These are phyloP conservation scores for Leccinum pellstonianum DNA, from an alignment of 768 basidiomycete genomes.

Conservation along the genomic window DNA sequence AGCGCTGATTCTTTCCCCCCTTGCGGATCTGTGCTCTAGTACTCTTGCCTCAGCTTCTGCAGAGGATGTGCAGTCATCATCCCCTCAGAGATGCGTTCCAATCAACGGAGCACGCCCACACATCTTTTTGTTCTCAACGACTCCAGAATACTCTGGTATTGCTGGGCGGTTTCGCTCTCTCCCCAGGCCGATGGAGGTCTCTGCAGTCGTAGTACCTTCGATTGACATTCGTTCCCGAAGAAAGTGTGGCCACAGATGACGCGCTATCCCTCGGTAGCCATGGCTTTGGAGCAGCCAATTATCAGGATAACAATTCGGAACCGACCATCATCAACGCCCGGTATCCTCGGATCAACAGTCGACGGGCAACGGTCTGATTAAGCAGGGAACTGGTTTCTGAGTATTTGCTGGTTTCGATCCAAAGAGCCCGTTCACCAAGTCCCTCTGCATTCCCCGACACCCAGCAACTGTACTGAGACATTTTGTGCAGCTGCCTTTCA, in stretches of 20 bases:
- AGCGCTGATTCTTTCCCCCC: too few relatives aligned
- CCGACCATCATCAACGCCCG: slow-evolving; percentile 24
- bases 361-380: slow-evolving; percentile 25
- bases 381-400: slow-evolving; percentile 36
- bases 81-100: too few relatives aligned
- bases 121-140: too few relatives aligned
- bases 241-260: slow-evolving; percentile 35
- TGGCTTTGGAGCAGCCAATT: slow-evolving; percentile 28
- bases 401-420: slow-evolving; percentile 23
- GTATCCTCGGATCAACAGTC: slow-evolving; percentile 14
- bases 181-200: too few relatives aligned
- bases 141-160: too few relatives aligned
- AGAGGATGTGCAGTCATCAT: too few relatives aligned
- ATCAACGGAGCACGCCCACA: too few relatives aligned
- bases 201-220: too few relatives aligned
- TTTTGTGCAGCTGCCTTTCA: slow-evolving; percentile 19
- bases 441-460: slow-evolving; percentile 20
- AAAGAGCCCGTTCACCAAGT: background rate
- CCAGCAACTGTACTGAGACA: slow-evolving; percentile 8
- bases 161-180: too few relatives aligned
- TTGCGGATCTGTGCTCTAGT: too few relatives aligned
- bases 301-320: slow-evolving; percentile 25
- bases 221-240: slow-evolving; percentile 19
- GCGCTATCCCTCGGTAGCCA: slow-evolving; percentile 31
- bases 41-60: too few relatives aligned